Percentiles rank a stretch among this genome's conserved stretches.
phyloP scores from a whole-genome alignment of 1,284 basidiomycete genomes.

The Austroboletus niveus region DNA sequence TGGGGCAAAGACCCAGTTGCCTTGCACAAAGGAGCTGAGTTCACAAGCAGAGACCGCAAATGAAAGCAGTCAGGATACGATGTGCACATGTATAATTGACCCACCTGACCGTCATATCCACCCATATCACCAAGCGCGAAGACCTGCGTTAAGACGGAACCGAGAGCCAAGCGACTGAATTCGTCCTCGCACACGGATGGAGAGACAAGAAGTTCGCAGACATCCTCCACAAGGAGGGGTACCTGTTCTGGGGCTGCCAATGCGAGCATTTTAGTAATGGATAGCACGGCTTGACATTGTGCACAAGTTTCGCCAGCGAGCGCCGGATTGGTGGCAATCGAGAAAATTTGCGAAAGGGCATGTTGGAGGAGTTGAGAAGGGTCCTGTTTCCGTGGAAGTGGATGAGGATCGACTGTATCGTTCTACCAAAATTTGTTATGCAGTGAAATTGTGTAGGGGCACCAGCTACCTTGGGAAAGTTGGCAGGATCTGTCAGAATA shows the following conservation, averaged over 20 bases:
- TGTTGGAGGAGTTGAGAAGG: conserved; percentile 43
- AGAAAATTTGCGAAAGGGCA: conserved; percentile 52
- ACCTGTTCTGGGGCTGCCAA: conserved; percentile 60
- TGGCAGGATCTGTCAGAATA: conserved; percentile 57
- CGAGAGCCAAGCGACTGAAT: conserved; percentile 47
- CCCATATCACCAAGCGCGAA: conserved; percentile 60
- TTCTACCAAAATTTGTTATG: conserved; percentile 31
- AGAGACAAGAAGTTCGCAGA: conserved; percentile 61
- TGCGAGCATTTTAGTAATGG: conserved; percentile 62
- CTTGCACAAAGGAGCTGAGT: conserved; percentile 48
- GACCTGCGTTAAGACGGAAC: conserved; percentile 63
- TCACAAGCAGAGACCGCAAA: conserved; percentile 6
- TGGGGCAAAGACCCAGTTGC: conserved; percentile 47
- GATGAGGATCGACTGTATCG: conserved; percentile 61
- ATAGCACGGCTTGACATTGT: conserved; percentile 59
- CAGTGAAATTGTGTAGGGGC: not conserved
- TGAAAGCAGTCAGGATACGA: too few species aligned
- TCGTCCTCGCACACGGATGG: conserved; percentile 46
- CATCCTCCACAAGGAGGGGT: conserved; percentile 51
- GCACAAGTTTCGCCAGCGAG: conserved; percentile 53
- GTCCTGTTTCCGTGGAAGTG: conserved; percentile 53
- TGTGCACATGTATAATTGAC: not conserved
- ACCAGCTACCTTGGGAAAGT: conserved; percentile 44
- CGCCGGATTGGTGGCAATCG: conserved; percentile 47
- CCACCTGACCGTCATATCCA: conserved; percentile 66